A percentile compares a stretch with the other conserved stretches of the same genome.
Evolutionary conservation across 495 filamentous ascomycete genomes (phyloP).

Genomic region (Ascobolus immersus): DNA sequence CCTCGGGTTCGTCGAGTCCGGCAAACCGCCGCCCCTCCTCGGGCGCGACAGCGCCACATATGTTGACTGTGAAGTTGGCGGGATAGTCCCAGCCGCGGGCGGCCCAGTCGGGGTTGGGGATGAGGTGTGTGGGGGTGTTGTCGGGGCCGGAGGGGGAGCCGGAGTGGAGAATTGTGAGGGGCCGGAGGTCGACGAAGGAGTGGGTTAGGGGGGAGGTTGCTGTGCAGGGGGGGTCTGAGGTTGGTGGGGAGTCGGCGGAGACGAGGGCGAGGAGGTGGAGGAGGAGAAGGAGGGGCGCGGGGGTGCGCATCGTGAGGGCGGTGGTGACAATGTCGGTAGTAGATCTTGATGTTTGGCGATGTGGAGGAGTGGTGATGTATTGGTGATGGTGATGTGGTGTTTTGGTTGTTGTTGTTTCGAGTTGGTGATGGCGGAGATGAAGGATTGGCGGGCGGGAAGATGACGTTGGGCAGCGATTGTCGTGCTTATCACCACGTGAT

Average conservation of each 20-base stretch:
- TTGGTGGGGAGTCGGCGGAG: slow-evolving; percentile 2
- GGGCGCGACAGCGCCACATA: slow-evolving; percentile 79
- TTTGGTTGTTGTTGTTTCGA: too few relatives aligned
- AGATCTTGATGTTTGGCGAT: too few relatives aligned
- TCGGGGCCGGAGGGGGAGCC: slow-evolving; percentile 19
- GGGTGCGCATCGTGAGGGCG: slow-evolving; percentile 6
- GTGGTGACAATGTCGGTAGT: too few relatives aligned
- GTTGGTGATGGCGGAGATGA: too few relatives aligned
- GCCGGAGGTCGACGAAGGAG: slow-evolving; percentile 70
- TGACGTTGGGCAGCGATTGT: too few relatives aligned
- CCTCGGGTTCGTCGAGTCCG: slow-evolving; percentile 40
- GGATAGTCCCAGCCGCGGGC: slow-evolving; percentile 63
- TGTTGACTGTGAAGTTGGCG: slow-evolving; percentile 83
- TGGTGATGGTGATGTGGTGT: too few relatives aligned
- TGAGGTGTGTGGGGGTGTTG: slow-evolving; percentile 25
- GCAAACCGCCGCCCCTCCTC: too few relatives aligned
- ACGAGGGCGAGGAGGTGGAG: slow-evolving; percentile 1
- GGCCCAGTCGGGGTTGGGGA: slow-evolving; percentile 45
- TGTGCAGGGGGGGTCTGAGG: slow-evolving; percentile 36
- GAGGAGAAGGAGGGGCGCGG: slow-evolving; percentile 1
- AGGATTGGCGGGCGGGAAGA: too few relatives aligned
- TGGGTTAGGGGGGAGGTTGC: slow-evolving; percentile 46
- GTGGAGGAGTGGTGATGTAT: too few relatives aligned
- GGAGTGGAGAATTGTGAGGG: slow-evolving; percentile 35
- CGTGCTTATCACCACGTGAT: too few relatives aligned